These are phyloP conservation scores for Penicillium subrubescens DNA, from an alignment of 495 filamentous ascomycete genomes.

Conservation along the genomic window DNA sequence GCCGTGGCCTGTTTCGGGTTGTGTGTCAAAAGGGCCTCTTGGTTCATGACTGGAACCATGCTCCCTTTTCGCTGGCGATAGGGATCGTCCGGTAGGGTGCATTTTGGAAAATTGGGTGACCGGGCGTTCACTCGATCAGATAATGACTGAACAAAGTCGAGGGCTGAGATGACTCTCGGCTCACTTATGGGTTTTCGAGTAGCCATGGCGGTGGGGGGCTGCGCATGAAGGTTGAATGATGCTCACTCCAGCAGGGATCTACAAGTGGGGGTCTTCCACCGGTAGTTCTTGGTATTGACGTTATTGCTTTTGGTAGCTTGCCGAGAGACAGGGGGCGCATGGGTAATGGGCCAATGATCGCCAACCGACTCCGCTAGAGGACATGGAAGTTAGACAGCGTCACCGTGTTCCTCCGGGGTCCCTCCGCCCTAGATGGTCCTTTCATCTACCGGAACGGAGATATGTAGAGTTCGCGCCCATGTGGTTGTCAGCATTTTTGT, in stretches of 20 bases:
- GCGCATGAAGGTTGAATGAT: not conserved
- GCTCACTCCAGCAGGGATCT: constrained; percentile 12
- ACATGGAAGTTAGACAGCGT: too few species aligned
- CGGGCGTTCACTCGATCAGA: not conserved
- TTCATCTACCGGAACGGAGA: too few species aligned
- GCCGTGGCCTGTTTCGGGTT: not conserved
- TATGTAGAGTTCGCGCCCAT: too few species aligned
- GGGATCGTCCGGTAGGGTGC: not conserved
- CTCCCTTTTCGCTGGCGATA: constrained; percentile 11
- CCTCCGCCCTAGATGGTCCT: too few species aligned
- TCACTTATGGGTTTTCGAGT: constrained; percentile 5
- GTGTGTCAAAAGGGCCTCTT: not conserved
- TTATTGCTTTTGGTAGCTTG: not conserved
- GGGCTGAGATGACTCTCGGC: not conserved
- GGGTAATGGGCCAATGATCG: too few species aligned
- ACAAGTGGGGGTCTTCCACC: constrained; percentile 4
- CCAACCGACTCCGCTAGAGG: too few species aligned
- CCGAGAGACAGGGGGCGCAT: too few species aligned
- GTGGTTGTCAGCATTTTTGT: too few species aligned
- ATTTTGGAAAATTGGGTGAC: not conserved
- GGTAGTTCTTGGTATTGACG: constrained; percentile 10
- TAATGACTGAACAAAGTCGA: too few species aligned
- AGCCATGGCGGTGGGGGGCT: not conserved
- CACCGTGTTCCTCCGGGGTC: too few species aligned
- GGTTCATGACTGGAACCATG: not conserved